Evolutionary conservation across 495 filamentous ascomycete species (phyloP).

Genomic region (Podospora anserina): DNA sequence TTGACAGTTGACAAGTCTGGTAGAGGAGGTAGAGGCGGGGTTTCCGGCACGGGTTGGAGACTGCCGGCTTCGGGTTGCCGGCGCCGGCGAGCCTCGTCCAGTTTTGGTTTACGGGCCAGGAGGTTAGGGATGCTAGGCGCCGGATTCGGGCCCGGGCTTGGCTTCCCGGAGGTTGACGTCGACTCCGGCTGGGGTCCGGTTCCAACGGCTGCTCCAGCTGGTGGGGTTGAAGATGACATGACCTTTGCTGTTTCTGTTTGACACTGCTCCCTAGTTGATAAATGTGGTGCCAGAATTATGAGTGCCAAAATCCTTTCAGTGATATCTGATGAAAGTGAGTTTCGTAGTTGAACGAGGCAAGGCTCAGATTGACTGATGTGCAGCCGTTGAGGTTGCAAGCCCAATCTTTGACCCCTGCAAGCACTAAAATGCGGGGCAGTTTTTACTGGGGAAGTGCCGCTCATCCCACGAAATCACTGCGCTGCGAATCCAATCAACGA

Average conservation of each 20-base stretch:
- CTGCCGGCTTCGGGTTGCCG: slow-evolving; percentile 52
- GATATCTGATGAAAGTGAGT: not conserved
- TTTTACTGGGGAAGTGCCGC: slow-evolving; percentile 11
- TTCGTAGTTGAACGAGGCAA: slow-evolving; percentile 1
- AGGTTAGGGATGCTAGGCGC: slow-evolving; percentile 50
- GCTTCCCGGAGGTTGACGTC: not conserved
- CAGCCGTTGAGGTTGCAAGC: slow-evolving; percentile 5
- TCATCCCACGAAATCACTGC: slow-evolving; percentile 23
- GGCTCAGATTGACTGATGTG: slow-evolving; percentile 4
- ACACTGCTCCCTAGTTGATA: not conserved
- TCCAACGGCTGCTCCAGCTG: not conserved
- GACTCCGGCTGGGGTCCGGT: not conserved
- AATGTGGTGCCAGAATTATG: slow-evolving; percentile 5
- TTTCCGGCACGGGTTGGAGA: slow-evolving; percentile 64
- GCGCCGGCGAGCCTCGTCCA: slow-evolving; percentile 55
- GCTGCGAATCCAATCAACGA: slow-evolving; percentile 9
- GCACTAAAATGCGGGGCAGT: slow-evolving; percentile 25
- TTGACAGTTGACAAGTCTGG: slow-evolving; percentile 59
- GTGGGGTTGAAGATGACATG: slow-evolving; percentile 13
- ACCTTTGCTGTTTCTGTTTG: not conserved
- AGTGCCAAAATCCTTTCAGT: not conserved
- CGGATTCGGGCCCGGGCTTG: slow-evolving; percentile 7
- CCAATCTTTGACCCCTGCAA: slow-evolving; percentile 16
- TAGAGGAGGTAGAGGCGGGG: slow-evolving; percentile 66
- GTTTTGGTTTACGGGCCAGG: slow-evolving; percentile 59